These are phyloP conservation scores for Chalciporus chontae DNA, from an alignment of 768 basidiomycete species.

Conservation along the genomic window DNA sequence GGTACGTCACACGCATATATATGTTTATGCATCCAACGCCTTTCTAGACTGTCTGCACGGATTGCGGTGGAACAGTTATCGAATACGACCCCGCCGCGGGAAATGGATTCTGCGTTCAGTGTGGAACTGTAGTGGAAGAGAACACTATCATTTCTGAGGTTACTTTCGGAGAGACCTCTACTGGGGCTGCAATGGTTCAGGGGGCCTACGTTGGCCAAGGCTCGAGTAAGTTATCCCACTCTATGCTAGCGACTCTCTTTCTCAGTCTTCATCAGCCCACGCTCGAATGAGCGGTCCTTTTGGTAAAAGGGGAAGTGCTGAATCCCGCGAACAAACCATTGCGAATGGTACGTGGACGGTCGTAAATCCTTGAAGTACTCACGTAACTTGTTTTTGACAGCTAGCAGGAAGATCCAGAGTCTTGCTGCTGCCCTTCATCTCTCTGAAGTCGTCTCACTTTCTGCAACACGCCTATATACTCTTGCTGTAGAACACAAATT, in stretches of 20 bases:
- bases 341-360: slow-evolving; percentile 62
- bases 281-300: slow-evolving; percentile 81
- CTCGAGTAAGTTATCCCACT: slow-evolving; percentile 60
- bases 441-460: slow-evolving; percentile 74
- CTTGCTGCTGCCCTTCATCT: slow-evolving; percentile 76
- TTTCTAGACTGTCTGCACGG: slow-evolving; percentile 58
- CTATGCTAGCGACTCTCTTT: background rate
- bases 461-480: slow-evolving; percentile 85
- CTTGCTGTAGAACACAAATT: slow-evolving; percentile 94
- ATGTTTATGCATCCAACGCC: slow-evolving; percentile 1
- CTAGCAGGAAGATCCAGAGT: slow-evolving; percentile 77
- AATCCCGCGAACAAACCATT: slow-evolving; percentile 89
- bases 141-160: slow-evolving; percentile 93
- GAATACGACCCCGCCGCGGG: slow-evolving; percentile 84
- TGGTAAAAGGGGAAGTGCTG: slow-evolving; percentile 72
- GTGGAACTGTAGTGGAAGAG: slow-evolving; percentile 90
- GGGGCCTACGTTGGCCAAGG: slow-evolving; percentile 90
- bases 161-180: slow-evolving; percentile 89
- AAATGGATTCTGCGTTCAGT: slow-evolving; percentile 80
- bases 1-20: slow-evolving; percentile 8
- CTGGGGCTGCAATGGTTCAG: slow-evolving; percentile 92
- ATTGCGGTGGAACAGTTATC: slow-evolving; percentile 81
- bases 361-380: background rate
- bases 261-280: slow-evolving; percentile 48
- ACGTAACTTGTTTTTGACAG: slow-evolving; percentile 35